Evolutionary conservation across 768 basidiomycete genomes (phyloP).

Genomic region (Ramaria sp.): DNA sequence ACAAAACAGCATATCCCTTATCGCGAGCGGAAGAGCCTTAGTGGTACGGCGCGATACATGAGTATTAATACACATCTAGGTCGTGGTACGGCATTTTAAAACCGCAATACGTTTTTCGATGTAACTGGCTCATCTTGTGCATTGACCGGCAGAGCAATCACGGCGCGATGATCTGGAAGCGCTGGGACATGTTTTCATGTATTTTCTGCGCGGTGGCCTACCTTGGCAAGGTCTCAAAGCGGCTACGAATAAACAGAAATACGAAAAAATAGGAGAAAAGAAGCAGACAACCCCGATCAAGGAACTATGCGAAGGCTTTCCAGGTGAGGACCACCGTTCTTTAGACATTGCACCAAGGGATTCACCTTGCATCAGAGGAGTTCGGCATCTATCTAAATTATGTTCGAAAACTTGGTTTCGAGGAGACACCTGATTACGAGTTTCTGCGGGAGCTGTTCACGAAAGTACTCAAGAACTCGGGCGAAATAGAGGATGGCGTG

Average conservation of each 20-base stretch:
- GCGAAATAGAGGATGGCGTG: slow-evolving; percentile 84
- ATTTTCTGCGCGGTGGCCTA: slow-evolving; percentile 91
- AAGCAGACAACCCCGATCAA: slow-evolving; percentile 98
- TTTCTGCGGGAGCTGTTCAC: slow-evolving; percentile 92
- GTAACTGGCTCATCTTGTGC: neutral
- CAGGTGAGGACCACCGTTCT: slow-evolving; percentile 42
- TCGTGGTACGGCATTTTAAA: slow-evolving; percentile 46
- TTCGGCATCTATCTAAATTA: slow-evolving; percentile 99
- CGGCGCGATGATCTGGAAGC: slow-evolving; percentile 96
- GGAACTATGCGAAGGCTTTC: slow-evolving; percentile 92
- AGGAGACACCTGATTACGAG: slow-evolving; percentile 98
- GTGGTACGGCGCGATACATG: slow-evolving; percentile 98
- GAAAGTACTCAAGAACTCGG: slow-evolving; percentile 86
- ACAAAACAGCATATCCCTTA: slow-evolving; percentile 99
- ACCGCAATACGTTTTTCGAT: slow-evolving; percentile 2
- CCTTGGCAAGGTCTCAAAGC: slow-evolving; percentile 99
- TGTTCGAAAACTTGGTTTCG: slow-evolving; percentile 97
- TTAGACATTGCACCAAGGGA: neutral
- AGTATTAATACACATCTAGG: slow-evolving; percentile 99
- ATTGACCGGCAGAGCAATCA: slow-evolving; percentile 55
- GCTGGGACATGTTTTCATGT: slow-evolving; percentile 99
- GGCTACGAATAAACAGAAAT: slow-evolving; percentile 99
- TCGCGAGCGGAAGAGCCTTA: slow-evolving; percentile 92
- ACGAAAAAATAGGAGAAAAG: slow-evolving; percentile 99
- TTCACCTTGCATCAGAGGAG: slow-evolving; percentile 54